phyloP scores from a whole-genome alignment of 2,329 filamentous ascomycete species.

The Trichoderma hamatum region DNA sequence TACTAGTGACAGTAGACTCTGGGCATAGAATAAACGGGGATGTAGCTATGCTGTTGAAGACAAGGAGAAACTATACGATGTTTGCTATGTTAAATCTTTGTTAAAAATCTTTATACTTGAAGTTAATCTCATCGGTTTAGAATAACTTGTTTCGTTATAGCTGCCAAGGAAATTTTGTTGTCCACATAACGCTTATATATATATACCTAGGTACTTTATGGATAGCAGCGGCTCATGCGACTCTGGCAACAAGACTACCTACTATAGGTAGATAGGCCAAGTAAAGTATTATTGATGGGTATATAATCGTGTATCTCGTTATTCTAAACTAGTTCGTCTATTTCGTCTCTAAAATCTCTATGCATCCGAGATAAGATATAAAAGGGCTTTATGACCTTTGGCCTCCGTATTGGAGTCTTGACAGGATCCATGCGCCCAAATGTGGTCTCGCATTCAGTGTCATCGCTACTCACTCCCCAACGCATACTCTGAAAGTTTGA shows the following conservation, averaged over 20 bases:
- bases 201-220: no score
- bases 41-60: not conserved
- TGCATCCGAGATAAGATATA: slow-evolving; percentile 10
- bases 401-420: not conserved
- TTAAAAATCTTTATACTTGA: no score
- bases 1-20: not conserved
- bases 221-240: no score
- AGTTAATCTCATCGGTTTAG: not conserved
- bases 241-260: no score
- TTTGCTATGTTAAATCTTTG: no score
- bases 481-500: not conserved
- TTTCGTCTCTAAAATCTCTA: slow-evolving; percentile 10
- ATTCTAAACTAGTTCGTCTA: slow-evolving; percentile 18
- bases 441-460: not conserved
- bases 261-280: not conserved
- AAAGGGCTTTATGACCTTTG: slow-evolving; percentile 10
- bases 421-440: not conserved
- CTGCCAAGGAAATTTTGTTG: no score
- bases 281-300: not conserved
- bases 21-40: not conserved
- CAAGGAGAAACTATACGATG: not conserved
- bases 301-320: not conserved
- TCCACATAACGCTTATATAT: no score
- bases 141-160: no score
- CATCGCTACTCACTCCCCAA: not conserved